These are phyloP conservation scores for Candida ovalis DNA, from an alignment of 805 yeast species.

Conservation along the genomic window DNA sequence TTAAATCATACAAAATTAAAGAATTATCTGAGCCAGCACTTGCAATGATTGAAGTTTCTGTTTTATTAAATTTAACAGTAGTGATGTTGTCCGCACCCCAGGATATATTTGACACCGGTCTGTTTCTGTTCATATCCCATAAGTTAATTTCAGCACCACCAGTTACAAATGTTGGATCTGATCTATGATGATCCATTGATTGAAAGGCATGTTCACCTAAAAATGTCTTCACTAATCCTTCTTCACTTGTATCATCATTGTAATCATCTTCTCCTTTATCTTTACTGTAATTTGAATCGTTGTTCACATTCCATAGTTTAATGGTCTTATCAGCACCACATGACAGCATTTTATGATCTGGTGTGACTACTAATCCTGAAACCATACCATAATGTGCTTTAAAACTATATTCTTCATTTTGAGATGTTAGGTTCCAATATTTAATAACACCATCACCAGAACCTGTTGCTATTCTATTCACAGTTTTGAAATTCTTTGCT, in stretches of 20 bases:
- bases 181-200: constrained; percentile 81
- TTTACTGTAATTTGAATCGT: constrained; percentile 31
- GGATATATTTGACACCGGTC: constrained; percentile 70
- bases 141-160: constrained; percentile 87
- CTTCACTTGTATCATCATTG: constrained; percentile 29
- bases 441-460: constrained; percentile 94
- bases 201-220: constrained; percentile 81
- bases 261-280: constrained; percentile 25
- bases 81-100: constrained; percentile 97
- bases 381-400: constrained; percentile 91
- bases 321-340: constrained; percentile 90
- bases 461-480: constrained; percentile 82
- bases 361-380: constrained; percentile 77
- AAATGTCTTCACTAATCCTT: constrained; percentile 72
- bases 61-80: constrained; percentile 80
- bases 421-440: constrained; percentile 84
- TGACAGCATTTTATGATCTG: constrained; percentile 55
- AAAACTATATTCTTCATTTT: constrained; percentile 71
- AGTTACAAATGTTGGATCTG: constrained; percentile 73
- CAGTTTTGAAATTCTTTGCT: constrained; percentile 68
- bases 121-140: constrained; percentile 86
- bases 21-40: constrained; percentile 90
- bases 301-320: constrained; percentile 80
- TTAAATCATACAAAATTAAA: constrained; percentile 80
- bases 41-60: constrained; percentile 86